phyloP scores from a whole-genome alignment of 768 basidiomycete species.

The Pleurotus cornucopiae region DNA sequence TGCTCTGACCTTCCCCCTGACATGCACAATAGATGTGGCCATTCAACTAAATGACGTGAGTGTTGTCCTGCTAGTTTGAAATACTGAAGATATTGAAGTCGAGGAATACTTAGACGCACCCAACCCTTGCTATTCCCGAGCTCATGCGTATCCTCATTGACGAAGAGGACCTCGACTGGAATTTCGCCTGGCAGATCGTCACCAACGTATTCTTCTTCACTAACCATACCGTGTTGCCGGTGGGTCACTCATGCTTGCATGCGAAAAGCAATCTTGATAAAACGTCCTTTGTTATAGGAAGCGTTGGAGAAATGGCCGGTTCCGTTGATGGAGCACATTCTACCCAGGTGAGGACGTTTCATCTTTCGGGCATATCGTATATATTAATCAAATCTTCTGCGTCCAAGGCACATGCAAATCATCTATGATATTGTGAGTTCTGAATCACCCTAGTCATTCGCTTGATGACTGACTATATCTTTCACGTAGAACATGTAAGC shows the following conservation, averaged over 20 bases:
- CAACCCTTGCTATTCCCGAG: conserved; percentile 92
- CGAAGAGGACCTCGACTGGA: conserved; percentile 87
- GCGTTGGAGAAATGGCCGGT: conserved; percentile 93
- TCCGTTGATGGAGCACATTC: conserved; percentile 75
- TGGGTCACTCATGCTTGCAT: conserved; percentile 27
- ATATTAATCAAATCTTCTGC: background rate
- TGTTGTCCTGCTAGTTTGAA: background rate
- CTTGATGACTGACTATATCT: background rate
- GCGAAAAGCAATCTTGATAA: too few relatives aligned
- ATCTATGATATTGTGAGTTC: conserved; percentile 81
- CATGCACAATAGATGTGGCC: conserved; percentile 55
- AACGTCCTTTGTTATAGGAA: conserved; percentile 40
- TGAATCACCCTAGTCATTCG: background rate
- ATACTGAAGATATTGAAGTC: background rate
- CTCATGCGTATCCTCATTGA: conserved; percentile 90
- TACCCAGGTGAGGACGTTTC: conserved; percentile 58
- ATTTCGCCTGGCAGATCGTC: conserved; percentile 82
- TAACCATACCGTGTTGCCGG: conserved; percentile 91
- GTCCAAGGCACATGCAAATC: conserved; percentile 78
- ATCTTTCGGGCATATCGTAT: background rate
- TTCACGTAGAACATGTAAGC: conserved; percentile 46
- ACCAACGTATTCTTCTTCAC: conserved; percentile 94
- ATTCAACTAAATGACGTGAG: conserved; percentile 93
- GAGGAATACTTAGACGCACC: conserved; percentile 67
- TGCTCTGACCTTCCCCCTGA: conserved; percentile 5